These are phyloP conservation scores for Aegle marmelos DNA, from an alignment of 345 rosid genomes.

Conservation along the genomic window DNA sequence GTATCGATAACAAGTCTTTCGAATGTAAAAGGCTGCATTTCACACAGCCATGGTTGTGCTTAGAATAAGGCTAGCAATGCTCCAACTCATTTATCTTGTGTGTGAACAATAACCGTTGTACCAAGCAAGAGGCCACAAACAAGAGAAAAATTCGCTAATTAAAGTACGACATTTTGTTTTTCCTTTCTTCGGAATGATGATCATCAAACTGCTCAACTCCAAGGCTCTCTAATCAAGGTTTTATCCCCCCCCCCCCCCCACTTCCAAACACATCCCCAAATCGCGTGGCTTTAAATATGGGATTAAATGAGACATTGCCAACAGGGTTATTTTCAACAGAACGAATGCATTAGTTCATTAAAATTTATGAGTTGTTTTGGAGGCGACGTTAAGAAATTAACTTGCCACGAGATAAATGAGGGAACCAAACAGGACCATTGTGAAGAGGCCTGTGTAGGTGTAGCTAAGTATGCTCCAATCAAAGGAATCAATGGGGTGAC, in stretches of 20 bases:
- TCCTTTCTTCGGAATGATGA: slow-evolving; percentile 37
- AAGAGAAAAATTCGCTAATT: slow-evolving; percentile 43
- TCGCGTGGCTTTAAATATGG: slow-evolving; percentile 34
- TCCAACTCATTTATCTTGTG: slow-evolving; percentile 39
- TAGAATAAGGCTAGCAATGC: slow-evolving; percentile 32
- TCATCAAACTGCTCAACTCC: slow-evolving; percentile 60
- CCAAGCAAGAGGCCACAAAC: slow-evolving; percentile 40
- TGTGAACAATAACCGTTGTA: slow-evolving; percentile 35
- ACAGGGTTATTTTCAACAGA: slow-evolving; percentile 13
- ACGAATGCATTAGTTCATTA: not conserved
- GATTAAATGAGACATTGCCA: slow-evolving; percentile 38
- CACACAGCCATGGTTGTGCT: slow-evolving; percentile 28
- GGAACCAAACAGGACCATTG: slow-evolving; percentile 36
- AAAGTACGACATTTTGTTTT: slow-evolving; percentile 52
- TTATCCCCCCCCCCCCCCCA: slow-evolving; percentile 48
- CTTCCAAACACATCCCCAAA: slow-evolving; percentile 15
- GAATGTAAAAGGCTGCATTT: slow-evolving; percentile 18
- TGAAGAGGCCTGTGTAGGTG: slow-evolving; percentile 42
- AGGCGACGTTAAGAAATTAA: too few species aligned
- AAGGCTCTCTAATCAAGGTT: slow-evolving; percentile 51
- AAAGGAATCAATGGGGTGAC: slow-evolving; percentile 48
- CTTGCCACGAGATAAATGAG: slow-evolving; percentile 30
- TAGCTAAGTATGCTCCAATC: slow-evolving; percentile 47
- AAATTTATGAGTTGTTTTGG: too few species aligned
- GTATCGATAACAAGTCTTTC: slow-evolving; percentile 31